A percentile compares a stretch with the other conserved stretches of the same genome.
These are phyloP conservation scores for Cyanodermella asteris DNA, from an alignment of 2,329 filamentous ascomycete species.

Conservation along the genomic window DNA sequence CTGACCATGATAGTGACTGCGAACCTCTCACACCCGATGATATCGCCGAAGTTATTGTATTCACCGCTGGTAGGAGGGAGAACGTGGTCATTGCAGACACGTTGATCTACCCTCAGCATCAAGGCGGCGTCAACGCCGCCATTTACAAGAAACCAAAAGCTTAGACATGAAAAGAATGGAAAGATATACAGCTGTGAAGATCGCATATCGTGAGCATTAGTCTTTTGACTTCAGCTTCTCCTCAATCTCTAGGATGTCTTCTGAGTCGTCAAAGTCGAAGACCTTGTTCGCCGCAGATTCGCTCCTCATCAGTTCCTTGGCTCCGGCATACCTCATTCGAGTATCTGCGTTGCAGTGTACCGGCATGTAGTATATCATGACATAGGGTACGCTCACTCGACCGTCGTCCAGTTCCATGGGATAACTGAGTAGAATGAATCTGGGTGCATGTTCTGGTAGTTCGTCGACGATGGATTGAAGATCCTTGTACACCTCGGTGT, in stretches of 20 bases:
- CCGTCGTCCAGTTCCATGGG: conserved; percentile 76
- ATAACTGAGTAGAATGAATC: conserved; percentile 79
- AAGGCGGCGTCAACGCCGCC: conserved; percentile 39
- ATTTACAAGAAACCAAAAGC: neutral
- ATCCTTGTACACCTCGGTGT: conserved; percentile 60
- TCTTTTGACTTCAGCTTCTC: conserved; percentile 32
- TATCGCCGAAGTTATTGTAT: conserved; percentile 78
- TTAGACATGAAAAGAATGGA: too few species aligned
- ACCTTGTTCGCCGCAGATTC: conserved; percentile 77
- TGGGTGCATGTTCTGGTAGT: conserved; percentile 74
- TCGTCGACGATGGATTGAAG: conserved; percentile 69
- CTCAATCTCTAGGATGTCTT: conserved; percentile 69
- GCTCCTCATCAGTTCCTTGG: conserved; percentile 87
- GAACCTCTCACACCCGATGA: conserved; percentile 77
- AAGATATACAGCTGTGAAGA: neutral
- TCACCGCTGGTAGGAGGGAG: conserved; percentile 60
- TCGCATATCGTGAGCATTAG: conserved; percentile 4
- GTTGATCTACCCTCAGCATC: conserved; percentile 70
- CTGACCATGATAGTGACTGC: conserved; percentile 31
- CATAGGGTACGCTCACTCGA: conserved; percentile 72
- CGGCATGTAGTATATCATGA: conserved; percentile 84
- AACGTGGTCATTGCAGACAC: conserved; percentile 84
- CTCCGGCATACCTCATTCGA: conserved; percentile 86
- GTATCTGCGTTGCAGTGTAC: conserved; percentile 71
- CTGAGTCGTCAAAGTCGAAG: conserved; percentile 59